Conservation (phyloP, 192 early-diverging fungal species). For the Entomortierella lignicola region DNA sequence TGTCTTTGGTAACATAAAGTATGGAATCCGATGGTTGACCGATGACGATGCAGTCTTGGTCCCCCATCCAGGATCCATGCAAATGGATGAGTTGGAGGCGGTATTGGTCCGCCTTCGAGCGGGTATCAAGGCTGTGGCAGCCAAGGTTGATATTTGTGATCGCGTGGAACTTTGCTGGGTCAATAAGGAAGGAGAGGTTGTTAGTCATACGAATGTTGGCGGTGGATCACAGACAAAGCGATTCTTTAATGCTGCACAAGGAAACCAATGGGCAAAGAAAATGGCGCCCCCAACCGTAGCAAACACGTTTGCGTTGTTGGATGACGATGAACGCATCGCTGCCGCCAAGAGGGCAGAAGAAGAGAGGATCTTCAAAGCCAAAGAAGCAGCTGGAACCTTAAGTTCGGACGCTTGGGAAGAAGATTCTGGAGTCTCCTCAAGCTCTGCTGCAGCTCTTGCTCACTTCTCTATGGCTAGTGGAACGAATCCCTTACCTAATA, state of each 20-base stretch:
- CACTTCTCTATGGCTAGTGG: conserved; percentile 3
- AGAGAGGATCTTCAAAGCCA: conserved; percentile 47
- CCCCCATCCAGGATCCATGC: conserved; percentile 54
- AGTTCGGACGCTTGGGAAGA: conserved; percentile 52
- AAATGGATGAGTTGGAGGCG: conserved; percentile 63
- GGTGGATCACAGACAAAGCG: conserved; percentile 26
- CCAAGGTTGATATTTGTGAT: conserved; percentile 44
- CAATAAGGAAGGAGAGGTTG: conserved; percentile 61
- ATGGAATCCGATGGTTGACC: conserved; percentile 60
- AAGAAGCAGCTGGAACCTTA: conserved; percentile 45
- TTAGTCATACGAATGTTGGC: conserved; percentile 54
- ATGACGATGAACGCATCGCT: conserved; percentile 46
- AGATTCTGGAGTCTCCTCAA: conserved; percentile 12
- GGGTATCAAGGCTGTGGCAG: conserved; percentile 47
- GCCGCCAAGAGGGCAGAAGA: conserved; percentile 43
- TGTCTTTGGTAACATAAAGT: conserved; percentile 57
- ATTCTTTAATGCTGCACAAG: conserved; percentile 28
- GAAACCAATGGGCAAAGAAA: conserved; percentile 23
- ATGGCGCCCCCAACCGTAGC: conserved; percentile 15
- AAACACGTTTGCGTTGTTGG: conserved; percentile 44
- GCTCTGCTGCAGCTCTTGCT: not conserved
- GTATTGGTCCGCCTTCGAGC: conserved; percentile 57
- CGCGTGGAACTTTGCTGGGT: conserved; percentile 68
- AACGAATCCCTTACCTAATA: not conserved
- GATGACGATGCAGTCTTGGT: conserved; percentile 65